Evolutionary conservation across 257 asterid genomes (phyloP).

Genomic region (Echites panduratus): DNA sequence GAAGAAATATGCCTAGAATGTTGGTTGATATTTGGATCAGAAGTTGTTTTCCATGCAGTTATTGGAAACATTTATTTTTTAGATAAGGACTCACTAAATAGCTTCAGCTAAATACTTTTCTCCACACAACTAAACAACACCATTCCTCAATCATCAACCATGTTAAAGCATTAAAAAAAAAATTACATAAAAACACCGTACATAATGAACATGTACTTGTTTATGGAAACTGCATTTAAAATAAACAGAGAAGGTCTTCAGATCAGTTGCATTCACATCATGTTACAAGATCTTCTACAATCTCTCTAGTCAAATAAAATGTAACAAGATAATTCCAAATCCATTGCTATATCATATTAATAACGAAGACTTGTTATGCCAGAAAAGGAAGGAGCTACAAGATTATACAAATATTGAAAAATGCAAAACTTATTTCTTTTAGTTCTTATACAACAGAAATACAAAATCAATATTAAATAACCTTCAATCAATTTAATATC

Average conservation of each 20-base stretch:
- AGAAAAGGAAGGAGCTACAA: background rate
- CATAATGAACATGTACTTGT: background rate
- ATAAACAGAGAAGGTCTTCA: background rate
- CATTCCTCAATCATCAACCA: background rate
- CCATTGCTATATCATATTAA: background rate
- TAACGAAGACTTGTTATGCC: background rate
- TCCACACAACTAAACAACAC: background rate
- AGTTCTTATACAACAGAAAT: background rate
- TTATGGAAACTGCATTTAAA: background rate
- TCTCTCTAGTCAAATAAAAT: background rate
- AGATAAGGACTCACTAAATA: background rate
- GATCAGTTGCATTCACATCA: background rate
- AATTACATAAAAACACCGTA: background rate
- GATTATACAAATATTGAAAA: background rate
- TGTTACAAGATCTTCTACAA: background rate
- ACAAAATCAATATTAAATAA: background rate
- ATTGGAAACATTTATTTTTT: background rate
- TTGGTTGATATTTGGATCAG: background rate
- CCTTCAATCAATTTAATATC: background rate
- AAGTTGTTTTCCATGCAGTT: background rate
- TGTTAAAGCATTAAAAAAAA: background rate
- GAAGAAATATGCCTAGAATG: background rate
- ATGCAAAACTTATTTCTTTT: background rate
- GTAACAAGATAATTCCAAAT: background rate
- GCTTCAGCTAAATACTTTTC: background rate